A percentile compares a stretch with the other conserved stretches of the same genome.
Evolutionary conservation across 177 flowering plant genomes (phyloP).

Genomic region (Telopea speciosissima): DNA sequence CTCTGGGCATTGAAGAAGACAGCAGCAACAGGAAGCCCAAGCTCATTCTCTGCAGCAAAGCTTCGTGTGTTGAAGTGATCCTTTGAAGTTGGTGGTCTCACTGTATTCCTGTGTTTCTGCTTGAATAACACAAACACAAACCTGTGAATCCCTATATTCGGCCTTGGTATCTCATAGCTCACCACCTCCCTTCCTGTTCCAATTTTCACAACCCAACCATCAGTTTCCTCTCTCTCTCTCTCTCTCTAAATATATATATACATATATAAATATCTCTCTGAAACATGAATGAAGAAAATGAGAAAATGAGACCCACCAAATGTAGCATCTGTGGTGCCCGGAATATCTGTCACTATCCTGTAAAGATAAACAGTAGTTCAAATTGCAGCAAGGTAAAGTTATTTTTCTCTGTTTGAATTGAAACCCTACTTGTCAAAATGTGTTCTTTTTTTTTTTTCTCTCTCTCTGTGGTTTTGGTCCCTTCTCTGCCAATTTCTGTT

Average conservation of each 20-base stretch:
- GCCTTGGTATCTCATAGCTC: constrained; percentile 70
- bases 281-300: not conserved
- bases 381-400: not conserved
- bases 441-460: too few relatives aligned
- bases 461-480: too few relatives aligned
- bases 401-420: not conserved
- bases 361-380: constrained; percentile 4
- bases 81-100: constrained; percentile 32
- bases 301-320: not conserved
- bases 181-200: constrained; percentile 58
- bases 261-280: too few relatives aligned
- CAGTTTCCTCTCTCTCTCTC: not conserved
- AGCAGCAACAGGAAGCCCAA: constrained; percentile 81
- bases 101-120: constrained; percentile 50
- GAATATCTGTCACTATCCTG: constrained; percentile 87
- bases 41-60: constrained; percentile 54
- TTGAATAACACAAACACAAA: constrained; percentile 67
- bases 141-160: constrained; percentile 84
- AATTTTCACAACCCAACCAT: not conserved
- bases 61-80: constrained; percentile 52
- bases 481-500: too few relatives aligned
- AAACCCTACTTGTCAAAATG: too few relatives aligned
- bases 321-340: constrained; percentile 71
- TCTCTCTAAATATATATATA: too few relatives aligned
- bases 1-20: constrained; percentile 78